Base-by-base conservation (phyloP, 2,329 filamentous ascomycete species). In the Ramularia endophylla region DNA sequence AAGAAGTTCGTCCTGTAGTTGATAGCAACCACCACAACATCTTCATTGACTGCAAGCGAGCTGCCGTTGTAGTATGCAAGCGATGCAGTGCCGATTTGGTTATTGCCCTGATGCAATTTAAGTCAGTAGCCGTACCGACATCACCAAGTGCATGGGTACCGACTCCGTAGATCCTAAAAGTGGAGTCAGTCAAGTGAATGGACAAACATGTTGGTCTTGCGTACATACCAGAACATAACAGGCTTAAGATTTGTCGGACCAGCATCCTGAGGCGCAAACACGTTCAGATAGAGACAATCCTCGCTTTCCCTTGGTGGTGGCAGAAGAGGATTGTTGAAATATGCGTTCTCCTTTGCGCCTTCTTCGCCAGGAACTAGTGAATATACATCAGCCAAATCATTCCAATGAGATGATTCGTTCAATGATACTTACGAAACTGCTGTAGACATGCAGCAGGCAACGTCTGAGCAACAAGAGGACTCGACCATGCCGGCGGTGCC, bases 1-100 rank as follows among this genome's bases (percentile, higher is more conserved):
- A 52, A 54, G 12, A 51, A 41, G 22, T 51, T 51, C n/a, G 46
- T 47, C 8, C 51, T 13, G 27, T 54, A 54, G 18, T 54, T 54
- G 25, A 41, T 29, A 7, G 43, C 40, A 33, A 54, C 49, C 18
- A 51, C 42, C 8, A 54, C 48, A 12, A 54, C 48, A 37, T 50
- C 49, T 8, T 54, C 25, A 18, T 51, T 48, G 16, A 42, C 46
- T 2, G 48, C 48, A 20, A 44, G 35, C 11, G 43, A 46, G 30
- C 42, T 48, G 15, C 48, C 48, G 38, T 51, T 49, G 38, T 51
- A 51, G 19, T 40, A 48, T 11, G 34, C 38, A 2, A 51, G 31
- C 8, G 46, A 49, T 12, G 40, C 46, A 8, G 43, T 47, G 6
- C 49, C 49, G 19, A 50, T 43, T 27, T 42, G 35, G n/a, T 42